Evolutionary conservation across 371 early-diverging fungal genomes (phyloP).

Genomic region (Synchytrium microbalum): DNA sequence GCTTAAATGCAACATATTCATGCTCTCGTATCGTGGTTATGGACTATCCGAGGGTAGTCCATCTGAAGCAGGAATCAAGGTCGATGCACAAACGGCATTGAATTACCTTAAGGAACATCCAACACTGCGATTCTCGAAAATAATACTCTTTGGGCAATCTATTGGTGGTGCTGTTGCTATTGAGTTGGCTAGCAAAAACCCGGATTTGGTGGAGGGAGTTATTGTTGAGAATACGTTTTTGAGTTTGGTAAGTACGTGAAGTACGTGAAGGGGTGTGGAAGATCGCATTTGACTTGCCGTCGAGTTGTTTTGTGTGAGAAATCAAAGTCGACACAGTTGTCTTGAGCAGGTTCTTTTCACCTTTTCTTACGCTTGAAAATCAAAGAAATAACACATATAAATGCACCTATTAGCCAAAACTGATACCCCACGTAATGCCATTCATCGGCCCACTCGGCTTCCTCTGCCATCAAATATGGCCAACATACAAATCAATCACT

Average conservation of each 20-base stretch:
- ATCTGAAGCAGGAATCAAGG: constrained; percentile 73
- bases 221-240: constrained; percentile 94
- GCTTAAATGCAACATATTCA: constrained; percentile 74
- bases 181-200: constrained; percentile 60
- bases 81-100: constrained; percentile 81
- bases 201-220: constrained; percentile 66
- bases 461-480: constrained; percentile 85
- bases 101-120: constrained; percentile 70
- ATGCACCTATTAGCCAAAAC: constrained; percentile 71
- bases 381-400: too few relatives aligned
- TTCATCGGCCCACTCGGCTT: constrained; percentile 59
- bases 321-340: too few relatives aligned
- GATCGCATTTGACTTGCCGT: background rate
- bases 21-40: constrained; percentile 95
- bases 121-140: constrained; percentile 57
- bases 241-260: constrained; percentile 53
- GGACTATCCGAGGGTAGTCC: constrained; percentile 82
- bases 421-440: constrained; percentile 82
- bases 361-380: too few relatives aligned
- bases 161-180: constrained; percentile 97
- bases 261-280: background rate
- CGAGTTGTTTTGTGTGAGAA: too few relatives aligned
- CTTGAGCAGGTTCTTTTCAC: too few relatives aligned
- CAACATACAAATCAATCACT: constrained; percentile 64
- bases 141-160: constrained; percentile 89